A percentile compares a stretch with the other conserved stretches of the same genome.
phyloP scores from a whole-genome alignment of 2,329 filamentous ascomycete genomes.

The Aureobasidium melanogenum region DNA sequence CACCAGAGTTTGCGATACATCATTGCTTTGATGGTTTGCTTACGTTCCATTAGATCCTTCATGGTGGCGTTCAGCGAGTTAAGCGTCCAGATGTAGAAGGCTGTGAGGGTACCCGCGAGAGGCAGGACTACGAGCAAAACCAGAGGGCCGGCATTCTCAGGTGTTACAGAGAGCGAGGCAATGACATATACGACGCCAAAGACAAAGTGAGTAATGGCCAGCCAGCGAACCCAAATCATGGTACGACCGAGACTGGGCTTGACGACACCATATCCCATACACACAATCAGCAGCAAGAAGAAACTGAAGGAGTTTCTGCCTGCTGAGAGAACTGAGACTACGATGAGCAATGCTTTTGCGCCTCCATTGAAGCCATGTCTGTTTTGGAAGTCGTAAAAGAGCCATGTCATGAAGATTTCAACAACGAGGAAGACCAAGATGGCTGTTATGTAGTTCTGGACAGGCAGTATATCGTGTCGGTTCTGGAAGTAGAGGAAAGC shows the following conservation, averaged over 20 bases:
- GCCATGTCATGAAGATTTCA: constrained; percentile 98
- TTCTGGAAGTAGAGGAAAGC: constrained; percentile 93
- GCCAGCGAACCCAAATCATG: constrained; percentile 87
- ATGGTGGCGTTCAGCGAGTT: constrained; percentile 92
- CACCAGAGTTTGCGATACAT: constrained; percentile 99
- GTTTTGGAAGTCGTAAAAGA: constrained; percentile 96
- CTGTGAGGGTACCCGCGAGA: constrained; percentile 81
- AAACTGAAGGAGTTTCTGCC: constrained; percentile 96
- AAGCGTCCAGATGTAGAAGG: constrained; percentile 97
- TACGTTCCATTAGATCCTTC: constrained; percentile 89
- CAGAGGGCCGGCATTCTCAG: constrained; percentile 80
- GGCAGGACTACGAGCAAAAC: constrained; percentile 90
- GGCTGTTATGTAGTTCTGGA: constrained; percentile 98
- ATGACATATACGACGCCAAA: constrained; percentile 92
- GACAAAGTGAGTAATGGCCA: constrained; percentile 86
- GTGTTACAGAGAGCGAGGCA: constrained; percentile 78
- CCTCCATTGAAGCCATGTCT: constrained; percentile 74
- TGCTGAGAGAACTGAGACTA: constrained; percentile 89
- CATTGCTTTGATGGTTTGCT: constrained; percentile 81
- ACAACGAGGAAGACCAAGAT: constrained; percentile 90
- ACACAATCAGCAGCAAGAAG: constrained; percentile 94
- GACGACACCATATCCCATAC: constrained; percentile 98
- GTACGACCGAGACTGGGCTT: constrained; percentile 85
- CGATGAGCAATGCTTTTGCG: constrained; percentile 75
- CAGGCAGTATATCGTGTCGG: constrained; percentile 83